Evolutionary conservation across 2,329 filamentous ascomycete genomes (phyloP).

Genomic region (Ophiostoma australiae): DNA sequence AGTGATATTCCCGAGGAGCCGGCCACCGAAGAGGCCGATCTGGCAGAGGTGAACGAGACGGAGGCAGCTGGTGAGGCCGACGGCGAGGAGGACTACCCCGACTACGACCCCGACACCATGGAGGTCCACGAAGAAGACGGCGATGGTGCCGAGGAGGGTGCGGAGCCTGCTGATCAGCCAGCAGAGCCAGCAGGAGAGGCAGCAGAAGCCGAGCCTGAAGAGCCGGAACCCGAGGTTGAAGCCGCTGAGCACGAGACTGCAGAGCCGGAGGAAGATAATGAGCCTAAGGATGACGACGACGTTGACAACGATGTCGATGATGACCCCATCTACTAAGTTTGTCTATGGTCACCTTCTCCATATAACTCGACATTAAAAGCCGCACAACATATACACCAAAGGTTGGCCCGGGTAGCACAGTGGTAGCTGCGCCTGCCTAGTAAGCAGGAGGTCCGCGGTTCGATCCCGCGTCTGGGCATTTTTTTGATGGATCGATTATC

Average conservation of each 20-base stretch:
- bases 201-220: not conserved
- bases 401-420: conserved; percentile 14
- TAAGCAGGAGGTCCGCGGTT: conserved; percentile 17
- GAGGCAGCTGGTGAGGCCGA: too few relatives aligned
- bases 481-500: not conserved
- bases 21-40: too few relatives aligned
- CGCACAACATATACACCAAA: not conserved
- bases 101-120: too few relatives aligned
- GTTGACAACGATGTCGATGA: not conserved
- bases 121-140: too few relatives aligned
- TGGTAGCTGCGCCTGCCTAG: conserved; percentile 17
- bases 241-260: too few relatives aligned
- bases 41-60: too few relatives aligned
- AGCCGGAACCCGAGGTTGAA: not conserved
- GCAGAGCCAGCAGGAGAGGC: not conserved
- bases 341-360: not conserved
- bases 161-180: too few relatives aligned
- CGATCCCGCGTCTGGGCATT: conserved; percentile 16
- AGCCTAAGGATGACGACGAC: not conserved
- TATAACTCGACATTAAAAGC: not conserved
- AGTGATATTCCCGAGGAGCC: too few relatives aligned
- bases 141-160: not conserved
- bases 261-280: not conserved
- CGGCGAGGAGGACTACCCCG: too few relatives aligned
- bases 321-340: not conserved